A percentile compares a stretch with the other conserved stretches of the same genome.
Conservation (phyloP, 768 basidiomycete species). For the Rhodotorula sphaerocarpa region DNA sequence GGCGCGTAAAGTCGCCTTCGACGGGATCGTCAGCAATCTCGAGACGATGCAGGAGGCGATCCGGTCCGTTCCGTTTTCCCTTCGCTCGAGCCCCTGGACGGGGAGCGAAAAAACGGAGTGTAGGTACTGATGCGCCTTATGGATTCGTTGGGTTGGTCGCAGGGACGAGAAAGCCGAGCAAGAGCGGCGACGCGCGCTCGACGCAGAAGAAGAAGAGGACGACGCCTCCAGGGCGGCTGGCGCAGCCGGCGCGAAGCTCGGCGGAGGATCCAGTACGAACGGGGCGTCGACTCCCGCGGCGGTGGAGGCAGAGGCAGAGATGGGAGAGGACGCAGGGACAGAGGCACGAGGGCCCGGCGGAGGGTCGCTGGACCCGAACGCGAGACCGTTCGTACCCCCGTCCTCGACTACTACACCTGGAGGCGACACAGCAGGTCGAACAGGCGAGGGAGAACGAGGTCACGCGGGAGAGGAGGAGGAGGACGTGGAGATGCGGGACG, state of each 20-base stretch:
- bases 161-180: constrained; percentile 34
- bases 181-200: constrained; percentile 24
- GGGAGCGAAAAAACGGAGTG: no score
- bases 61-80: constrained; percentile 7
- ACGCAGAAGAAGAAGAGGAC: constrained; percentile 1
- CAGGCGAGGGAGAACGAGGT: background rate
- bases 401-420: no score
- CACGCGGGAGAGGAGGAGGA: background rate
- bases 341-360: no score
- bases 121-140: background rate
- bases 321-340: no score
- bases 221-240: background rate
- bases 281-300: no score
- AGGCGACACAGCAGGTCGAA: no score
- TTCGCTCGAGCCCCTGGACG: background rate
- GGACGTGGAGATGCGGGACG: background rate
- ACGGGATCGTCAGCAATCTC: constrained; percentile 13
- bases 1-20: constrained; percentile 14
- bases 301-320: no score
- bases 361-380: constrained; percentile 16
- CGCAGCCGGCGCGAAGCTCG: background rate
- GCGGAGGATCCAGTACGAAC: no score
- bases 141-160: background rate
- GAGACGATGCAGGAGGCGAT: constrained; percentile 27
- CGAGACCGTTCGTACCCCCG: background rate